Evolutionary conservation across 1,284 basidiomycete genomes (phyloP), one percentile per base, ranked within the genome.

Genomic region (Anthracocystis walkeri): DNA sequence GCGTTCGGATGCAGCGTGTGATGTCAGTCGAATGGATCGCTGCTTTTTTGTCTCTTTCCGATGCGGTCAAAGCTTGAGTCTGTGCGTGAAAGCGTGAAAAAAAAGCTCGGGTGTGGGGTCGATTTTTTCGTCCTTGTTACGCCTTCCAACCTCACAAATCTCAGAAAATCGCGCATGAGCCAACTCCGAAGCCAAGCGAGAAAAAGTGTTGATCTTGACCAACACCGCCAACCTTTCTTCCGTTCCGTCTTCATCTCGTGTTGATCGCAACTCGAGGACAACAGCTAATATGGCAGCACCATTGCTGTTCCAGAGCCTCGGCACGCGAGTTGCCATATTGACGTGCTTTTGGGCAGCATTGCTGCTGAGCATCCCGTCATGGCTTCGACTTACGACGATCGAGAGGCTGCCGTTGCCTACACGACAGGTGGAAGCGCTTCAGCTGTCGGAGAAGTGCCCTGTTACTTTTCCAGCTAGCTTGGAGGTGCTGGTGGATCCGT

Each of bases 371-470:
- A 42, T 81, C 14, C 82, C 81, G 14, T 69, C 65, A 0, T 84
- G 82, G 82, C 75, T 79, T 57, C 49, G 57, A 1, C 52, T 73
- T 11, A 84, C 82, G 12, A 79, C 75, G 4, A 84, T 83, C 44
- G 59, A 65, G 31, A 66, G 82, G 11, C 57, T 82, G 29, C 72
- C 81, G 6, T 53, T 83, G 29, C 82, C 82, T 2, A 55, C 53
- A 20, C 31, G 42, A 0, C 50, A 75, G 25, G 61, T 82, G 27
- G 54, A 56, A 38, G 56, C 49, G 23, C 64, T 75, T 25, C 53
- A 68, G n/a, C 18, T 25, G 1, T 29, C 45, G 3, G 69, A 35
- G 4, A 55, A 33, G 6, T 79, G 78, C 45, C 78, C 78, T 6
- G 40, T 81, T 29, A 57, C 50, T 2, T 68, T 76, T 41, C 23